Evolutionary conservation across 2,329 filamentous ascomycete species (phyloP).

Genomic region (Raffaelea arxii): DNA sequence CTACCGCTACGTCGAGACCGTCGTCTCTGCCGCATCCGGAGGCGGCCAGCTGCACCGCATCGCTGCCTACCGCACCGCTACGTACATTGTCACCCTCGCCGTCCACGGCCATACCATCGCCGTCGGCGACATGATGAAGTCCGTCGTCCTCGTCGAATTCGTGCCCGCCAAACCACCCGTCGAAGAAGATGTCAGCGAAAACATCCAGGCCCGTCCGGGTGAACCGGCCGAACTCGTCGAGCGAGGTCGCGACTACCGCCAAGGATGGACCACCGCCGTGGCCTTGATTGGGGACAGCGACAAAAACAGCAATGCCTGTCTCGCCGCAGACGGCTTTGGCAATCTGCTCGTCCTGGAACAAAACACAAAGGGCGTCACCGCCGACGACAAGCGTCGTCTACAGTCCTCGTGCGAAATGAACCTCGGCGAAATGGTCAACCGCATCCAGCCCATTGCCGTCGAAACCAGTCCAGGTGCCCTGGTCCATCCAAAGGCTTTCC

Average conservation of each 20-base stretch:
- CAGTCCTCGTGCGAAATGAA: slow-evolving; percentile 72
- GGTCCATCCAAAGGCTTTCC: slow-evolving; percentile 73
- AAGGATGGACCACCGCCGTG: slow-evolving; percentile 73
- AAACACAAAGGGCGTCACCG: slow-evolving; percentile 62
- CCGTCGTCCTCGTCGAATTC: slow-evolving; percentile 69
- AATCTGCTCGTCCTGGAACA: slow-evolving; percentile 75
- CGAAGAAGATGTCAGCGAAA: slow-evolving; percentile 26
- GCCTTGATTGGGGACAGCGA: slow-evolving; percentile 56
- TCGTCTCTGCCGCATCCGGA: no score
- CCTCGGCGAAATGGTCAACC: slow-evolving; percentile 88
- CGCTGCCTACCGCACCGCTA: slow-evolving; percentile 70
- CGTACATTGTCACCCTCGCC: slow-evolving; percentile 72
- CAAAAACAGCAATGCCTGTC: slow-evolving; percentile 41
- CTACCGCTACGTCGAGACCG: slow-evolving; percentile 44
- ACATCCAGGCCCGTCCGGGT: background rate
- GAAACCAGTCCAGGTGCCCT: slow-evolving; percentile 53
- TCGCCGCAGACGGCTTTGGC: slow-evolving; percentile 78
- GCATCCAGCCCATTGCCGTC: slow-evolving; percentile 66
- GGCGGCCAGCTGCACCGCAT: slow-evolving; percentile 55
- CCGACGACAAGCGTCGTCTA: slow-evolving; percentile 61
- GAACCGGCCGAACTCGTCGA: slow-evolving; percentile 45
- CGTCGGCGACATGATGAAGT: slow-evolving; percentile 91
- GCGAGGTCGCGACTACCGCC: slow-evolving; percentile 70
- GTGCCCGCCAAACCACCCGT: slow-evolving; percentile 36
- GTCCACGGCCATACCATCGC: slow-evolving; percentile 68